Evolutionary conservation across 495 filamentous ascomycete genomes (phyloP), one percentile per base, ranked within the genome.

Genomic region (Evansstolkia leycettana): DNA sequence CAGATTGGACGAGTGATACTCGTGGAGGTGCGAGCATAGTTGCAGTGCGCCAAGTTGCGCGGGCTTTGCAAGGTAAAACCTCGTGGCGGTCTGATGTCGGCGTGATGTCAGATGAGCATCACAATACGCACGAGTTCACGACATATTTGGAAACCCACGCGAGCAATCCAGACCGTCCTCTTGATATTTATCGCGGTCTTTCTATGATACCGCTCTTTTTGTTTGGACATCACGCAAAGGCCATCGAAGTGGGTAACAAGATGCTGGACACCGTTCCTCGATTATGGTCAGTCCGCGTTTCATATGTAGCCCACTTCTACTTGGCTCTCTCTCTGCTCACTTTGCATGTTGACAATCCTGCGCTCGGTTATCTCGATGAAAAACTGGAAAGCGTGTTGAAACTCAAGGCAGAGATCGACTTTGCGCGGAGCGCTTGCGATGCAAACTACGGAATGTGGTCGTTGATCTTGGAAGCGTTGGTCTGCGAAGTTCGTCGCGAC

Each of bases 31-130:
- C 74, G 5, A 65, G 83, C 42, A 65, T 92, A 8, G 69, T 84
- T 38, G 67, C 75, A 14, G 67, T n/a, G 11, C 28, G 28, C 12
- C 85, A 93, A 59, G 76, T 78, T 36, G 73, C 73, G 31, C 71
- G 84, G 11, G 83, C 87, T 12, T 55, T 94, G 18, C 83, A 89
- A 60, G 87, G 87, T 25, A 93, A 88, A 54, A 93, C 87, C 0
- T 60, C 67, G n/a, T 65, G 58, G 14, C 52, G 58, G 2, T 57
- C 58, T 7, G 54, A 82, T 2, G 53, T 70, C 0, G 64, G 67
- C 17, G 64, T 89, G 17, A 68, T 93, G 64, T 75, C 67, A 28
- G 86, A 93, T 46, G 73, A 76, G 5, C 58, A 78, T 8, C 85
- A 92, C 50, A 65, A 72, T 39, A 67, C 76, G 3, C 33, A 38